Base-by-base conservation (phyloP, 1,139 yeast genomes). In the Fermentozyma sake region DNA sequence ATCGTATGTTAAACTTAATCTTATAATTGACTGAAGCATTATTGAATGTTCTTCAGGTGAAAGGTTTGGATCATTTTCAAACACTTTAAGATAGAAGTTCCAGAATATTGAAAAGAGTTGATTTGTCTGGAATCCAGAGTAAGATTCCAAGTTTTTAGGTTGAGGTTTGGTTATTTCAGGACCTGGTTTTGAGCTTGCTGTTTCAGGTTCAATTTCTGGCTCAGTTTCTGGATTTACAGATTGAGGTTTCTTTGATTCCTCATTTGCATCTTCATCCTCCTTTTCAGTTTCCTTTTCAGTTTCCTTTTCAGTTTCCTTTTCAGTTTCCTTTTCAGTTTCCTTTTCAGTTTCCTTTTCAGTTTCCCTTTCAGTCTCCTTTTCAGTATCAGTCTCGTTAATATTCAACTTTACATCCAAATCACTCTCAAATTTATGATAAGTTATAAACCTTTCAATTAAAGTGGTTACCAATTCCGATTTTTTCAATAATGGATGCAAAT, bases 391-490 rank as follows among this genome's bases (percentile, higher is more conserved):
- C 17, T 39, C 39, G 22, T 50, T 52, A 25, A 15, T 22, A 7
- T 26, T 18, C 19, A 13, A 17, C 14, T 22, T 13, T 3, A 17
- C 13, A n/a, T 18, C 24, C n/a, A n/a, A n/a, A 17, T 58, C 64
- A 32, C 57, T 46, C 32, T 60, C 56, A 30, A 43, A 61, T 33
- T 65, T 55, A 29, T 61, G 66, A 46, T 68, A 84, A 18, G 73
- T 77, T 4, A 85, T 71, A 34, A 91, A 67, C 33, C 96, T 70
- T 26, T 82, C 82, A 32, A 89, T 76, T 45, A 91, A 63, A 1
- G 89, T 72, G 14, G 74, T 57, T 13, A 87, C 68, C 26, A 89
- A 71, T 37, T 75, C 79, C 31, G 79, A 75, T 35, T 82, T 69
- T 29, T 78, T 72, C 13, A 86, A 79, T 31, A 71, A 66, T 1